Evolutionary conservation across 306 rosid species (phyloP).

Genomic region (Dicorynia guianensis): DNA sequence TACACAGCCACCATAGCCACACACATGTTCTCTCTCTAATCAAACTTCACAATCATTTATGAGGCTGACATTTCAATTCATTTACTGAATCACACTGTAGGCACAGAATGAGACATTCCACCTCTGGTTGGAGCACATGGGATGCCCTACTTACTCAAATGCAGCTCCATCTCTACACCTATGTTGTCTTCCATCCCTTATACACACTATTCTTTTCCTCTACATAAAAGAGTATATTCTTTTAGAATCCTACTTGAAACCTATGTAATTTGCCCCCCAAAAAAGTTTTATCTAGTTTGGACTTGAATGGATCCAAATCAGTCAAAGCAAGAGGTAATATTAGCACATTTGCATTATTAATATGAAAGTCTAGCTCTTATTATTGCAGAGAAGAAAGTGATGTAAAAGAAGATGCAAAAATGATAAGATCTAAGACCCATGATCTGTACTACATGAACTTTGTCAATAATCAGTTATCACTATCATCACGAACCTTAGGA

Average conservation of each 20-base stretch:
- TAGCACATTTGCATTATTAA: neutral
- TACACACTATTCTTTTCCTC: neutral
- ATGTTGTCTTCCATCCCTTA: neutral
- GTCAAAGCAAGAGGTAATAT: neutral
- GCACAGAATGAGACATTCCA: too few species aligned
- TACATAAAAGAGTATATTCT: neutral
- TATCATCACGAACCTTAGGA: neutral
- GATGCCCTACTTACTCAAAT: neutral
- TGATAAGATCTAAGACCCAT: slow-evolving; percentile 9
- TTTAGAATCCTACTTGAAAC: neutral
- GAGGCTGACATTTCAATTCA: too few species aligned
- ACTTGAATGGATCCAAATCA: neutral
- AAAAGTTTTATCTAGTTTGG: neutral
- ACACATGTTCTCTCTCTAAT: too few species aligned
- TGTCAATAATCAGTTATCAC: neutral
- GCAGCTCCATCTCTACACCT: neutral
- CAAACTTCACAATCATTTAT: too few species aligned
- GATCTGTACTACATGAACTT: neutral
- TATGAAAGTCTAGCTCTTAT: neutral
- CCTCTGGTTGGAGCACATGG: neutral
- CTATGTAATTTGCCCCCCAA: neutral
- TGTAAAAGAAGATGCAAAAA: neutral
- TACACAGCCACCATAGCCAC: too few species aligned
- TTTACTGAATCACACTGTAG: too few species aligned
- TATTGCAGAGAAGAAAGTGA: slow-evolving; percentile 11